Conservation (phyloP, 345 rosid species). For the Dipteronia dyeriana region DNA sequence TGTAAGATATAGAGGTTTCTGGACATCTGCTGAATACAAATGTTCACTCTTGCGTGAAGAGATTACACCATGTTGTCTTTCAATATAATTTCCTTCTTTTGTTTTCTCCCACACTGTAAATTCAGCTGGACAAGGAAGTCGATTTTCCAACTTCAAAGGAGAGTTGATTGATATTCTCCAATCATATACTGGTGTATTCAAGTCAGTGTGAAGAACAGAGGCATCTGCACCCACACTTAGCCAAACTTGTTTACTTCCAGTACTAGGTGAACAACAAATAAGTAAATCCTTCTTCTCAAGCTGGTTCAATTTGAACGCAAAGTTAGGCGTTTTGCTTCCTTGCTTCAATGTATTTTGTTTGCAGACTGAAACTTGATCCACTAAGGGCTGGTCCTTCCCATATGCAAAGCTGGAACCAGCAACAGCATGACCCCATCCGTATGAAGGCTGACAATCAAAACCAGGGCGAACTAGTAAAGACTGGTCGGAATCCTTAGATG, state of each 20-base stretch:
- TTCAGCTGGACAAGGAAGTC: slow-evolving; percentile 85
- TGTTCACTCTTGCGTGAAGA: slow-evolving; percentile 60
- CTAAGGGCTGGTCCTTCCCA: slow-evolving; percentile 71
- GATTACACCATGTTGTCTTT: slow-evolving; percentile 64
- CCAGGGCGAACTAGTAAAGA: slow-evolving; percentile 74
- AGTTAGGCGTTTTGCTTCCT: slow-evolving; percentile 53
- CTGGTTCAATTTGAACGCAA: slow-evolving; percentile 63
- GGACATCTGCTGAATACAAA: slow-evolving; percentile 72
- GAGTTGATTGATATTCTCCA: slow-evolving; percentile 87
- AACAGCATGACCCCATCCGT: slow-evolving; percentile 67
- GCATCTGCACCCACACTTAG: slow-evolving; percentile 91
- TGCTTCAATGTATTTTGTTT: slow-evolving; percentile 63
- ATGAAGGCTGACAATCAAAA: slow-evolving; percentile 51
- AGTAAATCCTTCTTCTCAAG: slow-evolving; percentile 95
- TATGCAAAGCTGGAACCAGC: slow-evolving; percentile 57
- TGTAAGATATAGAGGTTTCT: slow-evolving; percentile 74
- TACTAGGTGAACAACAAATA: slow-evolving; percentile 54
- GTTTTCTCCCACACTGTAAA: slow-evolving; percentile 87
- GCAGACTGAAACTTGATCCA: slow-evolving; percentile 64
- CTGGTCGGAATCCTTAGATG: slow-evolving; percentile 62
- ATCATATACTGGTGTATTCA: slow-evolving; percentile 92
- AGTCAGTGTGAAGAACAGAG: slow-evolving; percentile 81
- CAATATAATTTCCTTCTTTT: slow-evolving; percentile 68
- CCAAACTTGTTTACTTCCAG: slow-evolving; percentile 76
- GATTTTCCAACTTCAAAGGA: slow-evolving; percentile 93